Evolutionary conservation across 2,329 filamentous ascomycete genomes (phyloP).

Genomic region (Ceratocystis colombiana): DNA sequence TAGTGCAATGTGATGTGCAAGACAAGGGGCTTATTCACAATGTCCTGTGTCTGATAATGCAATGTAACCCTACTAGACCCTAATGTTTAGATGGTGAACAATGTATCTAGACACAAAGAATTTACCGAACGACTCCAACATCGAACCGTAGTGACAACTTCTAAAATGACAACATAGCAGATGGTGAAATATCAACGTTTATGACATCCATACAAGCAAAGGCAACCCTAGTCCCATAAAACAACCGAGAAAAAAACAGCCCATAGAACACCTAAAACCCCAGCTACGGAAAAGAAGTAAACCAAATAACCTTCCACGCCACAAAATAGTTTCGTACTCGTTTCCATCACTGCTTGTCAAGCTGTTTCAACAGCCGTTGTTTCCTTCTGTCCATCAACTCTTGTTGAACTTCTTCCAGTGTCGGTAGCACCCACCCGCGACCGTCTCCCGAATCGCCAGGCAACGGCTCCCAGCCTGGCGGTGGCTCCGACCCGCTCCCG

Average conservation of each 20-base stretch:
- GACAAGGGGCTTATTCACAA: not conserved
- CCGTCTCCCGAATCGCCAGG: constrained; percentile 84
- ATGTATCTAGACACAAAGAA: too few relatives aligned
- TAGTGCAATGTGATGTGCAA: constrained; percentile 3
- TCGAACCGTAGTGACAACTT: too few relatives aligned
- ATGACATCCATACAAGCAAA: not conserved
- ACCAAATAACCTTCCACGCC: constrained; percentile 5
- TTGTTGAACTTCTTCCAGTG: constrained; percentile 83
- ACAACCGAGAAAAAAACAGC: not conserved
- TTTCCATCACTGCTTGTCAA: constrained; percentile 34
- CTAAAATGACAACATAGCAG: not conserved
- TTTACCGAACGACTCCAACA: too few relatives aligned
- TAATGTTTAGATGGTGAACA: too few relatives aligned
- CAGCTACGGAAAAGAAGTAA: constrained; percentile 12
- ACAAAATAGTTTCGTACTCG: not conserved
- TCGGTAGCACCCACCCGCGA: constrained; percentile 70
- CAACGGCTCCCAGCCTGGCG: constrained; percentile 67
- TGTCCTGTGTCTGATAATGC: too few relatives aligned
- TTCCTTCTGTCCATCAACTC: constrained; percentile 81
- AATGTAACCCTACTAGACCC: too few relatives aligned
- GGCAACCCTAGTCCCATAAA: constrained; percentile 4
- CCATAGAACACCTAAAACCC: constrained; percentile 20
- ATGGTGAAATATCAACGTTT: not conserved
- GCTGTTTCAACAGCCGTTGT: constrained; percentile 72
- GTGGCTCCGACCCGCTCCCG: constrained; percentile 28